Evolutionary conservation across 805 yeast genomes (phyloP).

Genomic region (Wickerhamiella lipophila): DNA sequence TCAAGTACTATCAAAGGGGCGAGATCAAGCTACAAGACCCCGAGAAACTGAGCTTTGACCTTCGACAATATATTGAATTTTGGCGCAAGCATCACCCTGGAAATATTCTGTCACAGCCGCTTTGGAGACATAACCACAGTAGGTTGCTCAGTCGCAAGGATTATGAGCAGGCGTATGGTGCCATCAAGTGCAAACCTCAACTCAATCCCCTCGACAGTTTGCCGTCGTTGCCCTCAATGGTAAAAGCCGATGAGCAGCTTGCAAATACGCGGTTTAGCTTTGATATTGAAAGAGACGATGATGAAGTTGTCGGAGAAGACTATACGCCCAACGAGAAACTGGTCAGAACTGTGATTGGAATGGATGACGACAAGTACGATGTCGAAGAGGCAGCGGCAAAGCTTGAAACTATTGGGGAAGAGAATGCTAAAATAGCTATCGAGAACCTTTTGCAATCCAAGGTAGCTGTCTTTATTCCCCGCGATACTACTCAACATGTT

Average conservation of each 20-base stretch:
- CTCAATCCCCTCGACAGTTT: constrained; percentile 31
- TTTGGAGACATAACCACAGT: constrained; percentile 14
- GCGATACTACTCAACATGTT: constrained; percentile 24
- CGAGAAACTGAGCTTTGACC: constrained; percentile 35
- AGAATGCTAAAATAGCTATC: constrained; percentile 38
- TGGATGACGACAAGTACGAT: constrained; percentile 38
- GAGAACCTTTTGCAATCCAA: constrained; percentile 36
- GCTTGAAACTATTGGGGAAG: constrained; percentile 37
- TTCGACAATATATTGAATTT: constrained; percentile 40
- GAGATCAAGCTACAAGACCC: constrained; percentile 28
- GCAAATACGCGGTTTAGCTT: constrained; percentile 34
- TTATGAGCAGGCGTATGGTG: constrained; percentile 28
- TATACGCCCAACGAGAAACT: constrained; percentile 17
- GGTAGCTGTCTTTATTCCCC: constrained; percentile 30
- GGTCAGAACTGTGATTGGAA: constrained; percentile 41
- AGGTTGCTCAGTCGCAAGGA: constrained; percentile 35
- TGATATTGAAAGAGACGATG: background rate
- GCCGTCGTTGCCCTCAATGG: constrained; percentile 49
- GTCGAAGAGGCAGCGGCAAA: constrained; percentile 36
- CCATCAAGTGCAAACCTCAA: constrained; percentile 28
- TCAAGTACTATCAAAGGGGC: constrained; percentile 46
- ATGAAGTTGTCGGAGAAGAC: constrained; percentile 19
- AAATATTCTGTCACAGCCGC: constrained; percentile 20
- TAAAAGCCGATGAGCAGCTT: constrained; percentile 51
- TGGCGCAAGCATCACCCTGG: constrained; percentile 50